These are phyloP conservation scores for Phytophthora meadii DNA, from an alignment of 352 stramenopile species.

Conservation along the genomic window DNA sequence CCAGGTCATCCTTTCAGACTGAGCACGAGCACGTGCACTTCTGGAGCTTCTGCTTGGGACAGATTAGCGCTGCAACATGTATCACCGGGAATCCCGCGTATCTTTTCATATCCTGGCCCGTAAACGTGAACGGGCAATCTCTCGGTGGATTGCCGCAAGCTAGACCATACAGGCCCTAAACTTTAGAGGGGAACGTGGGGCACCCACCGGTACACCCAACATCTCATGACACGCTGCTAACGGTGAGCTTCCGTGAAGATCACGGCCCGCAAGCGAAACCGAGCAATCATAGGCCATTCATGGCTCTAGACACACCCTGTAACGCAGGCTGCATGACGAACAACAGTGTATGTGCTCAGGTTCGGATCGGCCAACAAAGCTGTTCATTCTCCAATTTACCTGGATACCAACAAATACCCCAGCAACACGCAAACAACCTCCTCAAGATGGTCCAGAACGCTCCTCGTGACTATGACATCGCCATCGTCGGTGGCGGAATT, in stretches of 20 bases:
- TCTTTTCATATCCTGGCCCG: slow-evolving; percentile 19
- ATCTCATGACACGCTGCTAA: background rate
- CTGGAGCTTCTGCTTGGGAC: slow-evolving; percentile 29
- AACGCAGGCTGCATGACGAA: slow-evolving; percentile 6
- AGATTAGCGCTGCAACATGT: slow-evolving; percentile 6
- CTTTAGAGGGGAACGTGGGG: background rate
- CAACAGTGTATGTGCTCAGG: background rate
- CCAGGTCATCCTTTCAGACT: slow-evolving; percentile 31
- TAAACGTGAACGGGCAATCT: slow-evolving; percentile 19
- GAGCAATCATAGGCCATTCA: slow-evolving; percentile 11
- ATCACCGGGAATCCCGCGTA: slow-evolving; percentile 12
- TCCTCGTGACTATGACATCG: slow-evolving; percentile 35
- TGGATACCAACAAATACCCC: slow-evolving; percentile 12
- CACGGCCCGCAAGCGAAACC: slow-evolving; percentile 20
- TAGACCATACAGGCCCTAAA: background rate
- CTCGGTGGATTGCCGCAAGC: slow-evolving; percentile 2
- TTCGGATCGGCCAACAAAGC: slow-evolving; percentile 1
- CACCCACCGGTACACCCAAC: background rate
- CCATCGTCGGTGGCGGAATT: slow-evolving; percentile 41
- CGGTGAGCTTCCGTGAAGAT: slow-evolving; percentile 8
- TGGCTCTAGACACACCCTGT: background rate
- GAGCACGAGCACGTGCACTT: slow-evolving; percentile 42
- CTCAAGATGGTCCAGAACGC: slow-evolving; percentile 30
- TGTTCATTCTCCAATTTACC: slow-evolving; percentile 27
- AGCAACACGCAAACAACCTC: background rate